Evolutionary conservation across 177 flowering plant species (phyloP).

Genomic region (Vitis hybrid): DNA sequence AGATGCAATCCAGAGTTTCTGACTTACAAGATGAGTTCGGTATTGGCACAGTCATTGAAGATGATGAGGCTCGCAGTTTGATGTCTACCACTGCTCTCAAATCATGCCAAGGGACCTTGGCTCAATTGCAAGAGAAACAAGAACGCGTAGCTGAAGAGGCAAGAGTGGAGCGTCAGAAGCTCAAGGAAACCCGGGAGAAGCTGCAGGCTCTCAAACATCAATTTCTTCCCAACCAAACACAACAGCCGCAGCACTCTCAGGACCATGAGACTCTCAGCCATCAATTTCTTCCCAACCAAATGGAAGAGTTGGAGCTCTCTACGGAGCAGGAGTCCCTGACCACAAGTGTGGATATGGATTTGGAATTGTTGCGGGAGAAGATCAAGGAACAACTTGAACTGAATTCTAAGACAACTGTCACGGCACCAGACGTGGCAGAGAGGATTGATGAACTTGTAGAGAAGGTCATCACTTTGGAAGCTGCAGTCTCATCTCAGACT

Average conservation of each 20-base stretch:
- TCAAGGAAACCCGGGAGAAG: constrained; percentile 45
- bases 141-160: constrained; percentile 49
- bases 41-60: constrained; percentile 59
- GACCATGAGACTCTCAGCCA: too few species aligned
- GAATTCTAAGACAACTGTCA: constrained; percentile 26
- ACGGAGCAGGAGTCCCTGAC: not conserved
- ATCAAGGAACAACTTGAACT: constrained; percentile 31
- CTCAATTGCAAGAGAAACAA: constrained; percentile 61
- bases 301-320: constrained; percentile 8
- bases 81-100: constrained; percentile 82
- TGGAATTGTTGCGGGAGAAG: constrained; percentile 23
- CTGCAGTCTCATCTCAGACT: constrained; percentile 54
- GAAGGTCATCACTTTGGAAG: constrained; percentile 64
- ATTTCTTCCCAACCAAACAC: constrained; percentile 5
- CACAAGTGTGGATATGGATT: constrained; percentile 4
- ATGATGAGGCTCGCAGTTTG: constrained; percentile 72
- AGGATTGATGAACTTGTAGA: constrained; percentile 70
- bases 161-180: constrained; percentile 39
- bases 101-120: constrained; percentile 66
- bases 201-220: constrained; percentile 29
- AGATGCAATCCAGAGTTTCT: constrained; percentile 56
- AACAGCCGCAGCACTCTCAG: too few species aligned
- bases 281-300: not conserved
- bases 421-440: constrained; percentile 64
- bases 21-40: constrained; percentile 76